Base-by-base conservation (phyloP, 805 yeast genomes). In the Myxozyma mucilagina region DNA sequence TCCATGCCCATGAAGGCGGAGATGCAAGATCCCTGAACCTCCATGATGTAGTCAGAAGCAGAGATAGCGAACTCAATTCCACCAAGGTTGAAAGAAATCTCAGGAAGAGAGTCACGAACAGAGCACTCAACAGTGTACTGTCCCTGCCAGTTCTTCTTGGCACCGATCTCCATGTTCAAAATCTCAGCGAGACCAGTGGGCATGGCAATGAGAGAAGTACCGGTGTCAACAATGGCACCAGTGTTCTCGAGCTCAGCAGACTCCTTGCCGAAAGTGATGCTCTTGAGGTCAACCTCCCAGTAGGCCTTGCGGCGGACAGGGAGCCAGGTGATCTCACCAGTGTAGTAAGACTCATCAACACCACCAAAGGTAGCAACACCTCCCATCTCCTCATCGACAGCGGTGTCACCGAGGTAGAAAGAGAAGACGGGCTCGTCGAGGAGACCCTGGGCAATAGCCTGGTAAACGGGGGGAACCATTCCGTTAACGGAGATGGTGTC, bases 291-390 rank as follows among this genome's bases (percentile, higher is more conserved):
- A 63, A 94, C 99, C 82, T 94, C 99, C 99, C 99, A 94, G 84
- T 94, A 94, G 38, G 98, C 99, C 86, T 92, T 91, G 83, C 99
- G 90, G 82, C 99, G 90, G 65, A 94, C 96, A 61, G 99, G 99
- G 77, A 94, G 83, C 91, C 96, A 91, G 56, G 93, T 89, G 71
- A 94, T 82, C 69, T 93, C 84, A 68, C 99, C 99, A 53, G 79
- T 77, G 76, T 79, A 90, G 74, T 85, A 83, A 64, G 86, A 74
- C 69, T 85, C 82, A 73, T 93, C 97, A 68, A 87, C 80, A 69
- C 99, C 99, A 75, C 99, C 99, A 73, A 94, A 90, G 36, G 97
- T 90, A 68, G 94, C 97, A 68, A 87, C 84, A 71, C 99, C 98
- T 54, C 97, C 97, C 60, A 82, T 81, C 55, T 81, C 62, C 58